Evolutionary conservation across 148 eudicot species (phyloP), one percentile per base, ranked within the genome.

Genomic region (Cornus controversa): DNA sequence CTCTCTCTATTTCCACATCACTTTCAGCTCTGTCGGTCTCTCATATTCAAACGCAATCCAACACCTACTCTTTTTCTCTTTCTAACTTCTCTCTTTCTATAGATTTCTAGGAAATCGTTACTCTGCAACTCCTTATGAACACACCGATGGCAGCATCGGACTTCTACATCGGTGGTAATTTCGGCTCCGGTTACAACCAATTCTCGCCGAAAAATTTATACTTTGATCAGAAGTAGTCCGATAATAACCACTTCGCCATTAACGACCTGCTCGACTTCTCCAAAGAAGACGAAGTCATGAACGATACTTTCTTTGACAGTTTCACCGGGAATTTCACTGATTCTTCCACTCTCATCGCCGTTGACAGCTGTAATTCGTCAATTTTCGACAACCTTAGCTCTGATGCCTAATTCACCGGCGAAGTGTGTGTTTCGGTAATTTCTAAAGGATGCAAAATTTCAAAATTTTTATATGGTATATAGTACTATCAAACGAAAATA

Each of bases 381-480:
- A 82, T 82, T 37, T 94, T 97, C 31, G 88, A 87, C 20, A 76
- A 83, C 26, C 57, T 81, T 22, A 75, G 82, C 83, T 76, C 93
- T 64, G 94, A 93, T 70, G 75, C 86, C 26, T 93, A 93, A 26
- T 89, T 93, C 80, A 80, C 97, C 72, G 85, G 85, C 73, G 98
- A 93, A 73, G 91, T 93, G 58, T 92, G 91, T 74, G 89, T 93
- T 90, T 98, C 97, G 95, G 99, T 96, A 86, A 80, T 66, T 79
- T 60, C 24, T n/a, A 60, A 60, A n/a, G 25, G 3, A 22, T n/a
- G 24, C 5, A 20, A 20, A 54, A 14, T 14, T 20, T 4, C 3
- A 20, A 54, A 22, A 54, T 31, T n/a, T n/a, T n/a, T n/a, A n/a
- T n/a, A n/a, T n/a, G n/a, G n/a, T n/a, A n/a, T n/a, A n/a, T n/a